Evolutionary conservation across 805 yeast species (phyloP), one percentile per base, ranked within the genome.

Genomic region (Pichia scutulata): DNA sequence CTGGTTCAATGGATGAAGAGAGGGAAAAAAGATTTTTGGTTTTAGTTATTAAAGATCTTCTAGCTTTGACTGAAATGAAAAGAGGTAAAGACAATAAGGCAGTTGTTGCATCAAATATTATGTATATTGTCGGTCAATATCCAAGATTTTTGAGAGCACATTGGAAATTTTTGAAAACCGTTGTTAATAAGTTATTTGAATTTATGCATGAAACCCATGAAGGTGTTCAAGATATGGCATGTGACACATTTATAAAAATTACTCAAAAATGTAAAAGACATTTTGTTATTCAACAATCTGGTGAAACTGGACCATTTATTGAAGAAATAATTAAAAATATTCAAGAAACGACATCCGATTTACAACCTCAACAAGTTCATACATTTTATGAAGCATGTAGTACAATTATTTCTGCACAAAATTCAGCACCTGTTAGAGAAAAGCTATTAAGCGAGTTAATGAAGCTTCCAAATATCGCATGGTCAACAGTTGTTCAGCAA

Each of bases 191-290:
- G 69, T 76, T 93, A 61, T 93, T 93, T 68, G 99, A 93, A 68
- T 93, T 93, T 64, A 93, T 93, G 99, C 98, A 93, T 72, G 99
- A 93, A 75, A 89, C 97, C n/a, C 99, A 93, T 69, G 99, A 92
- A 69, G 99, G 99, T 73, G 99, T 93, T 54, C 99, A 93, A 72
- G 99, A 93, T 69, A 93, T 93, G 99, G 99, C 99, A 9, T 93
- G 99, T 74, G 99, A 93, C 69, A 93, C 99, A 0, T 93, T 93
- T 65, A 92, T 92, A 65, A 93, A 93, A 68, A 93, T 93, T 67
- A 88, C 96, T 22, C 84, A 81, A 58, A 93, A 93, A 70, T 93
- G 99, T 77, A 90, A 89, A 69, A 82, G 90, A 57, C 97, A 92
- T 69, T 93, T 93, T 69, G 96, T 92, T 40, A 84, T 86, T 45